These are phyloP conservation scores for Coprinopsis sp. DNA, from an alignment of 768 basidiomycete genomes.

Conservation along the genomic window DNA sequence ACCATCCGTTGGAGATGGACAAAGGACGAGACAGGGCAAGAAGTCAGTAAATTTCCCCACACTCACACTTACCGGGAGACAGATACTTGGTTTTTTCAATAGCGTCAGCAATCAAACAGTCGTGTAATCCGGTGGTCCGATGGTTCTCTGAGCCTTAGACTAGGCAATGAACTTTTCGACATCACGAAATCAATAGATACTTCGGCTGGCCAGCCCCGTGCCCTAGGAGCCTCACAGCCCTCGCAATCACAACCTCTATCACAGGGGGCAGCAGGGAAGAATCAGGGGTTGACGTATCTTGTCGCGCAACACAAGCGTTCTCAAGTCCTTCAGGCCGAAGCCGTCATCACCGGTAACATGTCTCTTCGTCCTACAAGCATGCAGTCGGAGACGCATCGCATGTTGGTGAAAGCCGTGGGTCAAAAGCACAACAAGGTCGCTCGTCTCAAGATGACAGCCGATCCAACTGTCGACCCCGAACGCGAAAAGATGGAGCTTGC, in stretches of 20 bases:
- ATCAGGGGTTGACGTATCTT: slow-evolving; percentile 82
- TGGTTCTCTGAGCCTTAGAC: slow-evolving; percentile 81
- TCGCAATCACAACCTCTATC: slow-evolving; percentile 39
- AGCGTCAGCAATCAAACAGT: slow-evolving; percentile 87
- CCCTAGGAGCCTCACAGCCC: slow-evolving; percentile 44
- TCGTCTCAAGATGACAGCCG: slow-evolving; percentile 74
- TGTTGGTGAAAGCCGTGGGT: slow-evolving; percentile 82
- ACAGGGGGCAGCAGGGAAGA: slow-evolving; percentile 34
- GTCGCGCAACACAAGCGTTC: slow-evolving; percentile 86
- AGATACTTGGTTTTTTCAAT: slow-evolving; percentile 9
- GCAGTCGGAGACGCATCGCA: slow-evolving; percentile 85
- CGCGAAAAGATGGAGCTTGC: slow-evolving; percentile 65
- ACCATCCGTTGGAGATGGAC: slow-evolving; percentile 95
- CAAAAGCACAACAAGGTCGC: slow-evolving; percentile 82
- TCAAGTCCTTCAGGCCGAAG: slow-evolving; percentile 83
- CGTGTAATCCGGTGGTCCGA: slow-evolving; percentile 95
- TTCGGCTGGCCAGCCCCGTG: slow-evolving; percentile 61
- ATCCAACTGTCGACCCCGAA: slow-evolving; percentile 72
- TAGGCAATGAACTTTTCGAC: slow-evolving; percentile 94
- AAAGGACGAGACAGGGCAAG: slow-evolving; percentile 66
- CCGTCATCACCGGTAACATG: slow-evolving; percentile 79
- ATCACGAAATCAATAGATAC: slow-evolving; percentile 76
- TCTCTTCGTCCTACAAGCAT: slow-evolving; percentile 82
- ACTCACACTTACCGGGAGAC: slow-evolving; percentile 4
- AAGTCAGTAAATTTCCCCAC: slow-evolving; percentile 50